Percentiles rank a stretch among this genome's conserved stretches.
Conservation (phyloP, 2,329 filamentous ascomycete species). For the Colletotrichum chlorophyti region DNA sequence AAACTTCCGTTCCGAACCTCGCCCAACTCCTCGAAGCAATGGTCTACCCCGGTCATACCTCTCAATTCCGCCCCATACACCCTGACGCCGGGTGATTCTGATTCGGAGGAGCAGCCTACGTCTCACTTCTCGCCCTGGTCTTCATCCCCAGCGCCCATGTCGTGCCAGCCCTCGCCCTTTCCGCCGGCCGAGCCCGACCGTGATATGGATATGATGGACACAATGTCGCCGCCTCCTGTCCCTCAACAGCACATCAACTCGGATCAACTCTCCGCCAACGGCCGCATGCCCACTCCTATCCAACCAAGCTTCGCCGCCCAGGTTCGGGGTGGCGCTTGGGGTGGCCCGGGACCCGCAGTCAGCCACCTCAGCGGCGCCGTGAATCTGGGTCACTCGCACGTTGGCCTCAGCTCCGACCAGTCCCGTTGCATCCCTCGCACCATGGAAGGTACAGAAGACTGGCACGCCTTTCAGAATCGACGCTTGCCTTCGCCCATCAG, state of each 20-base stretch:
- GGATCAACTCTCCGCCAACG: constrained; percentile 36
- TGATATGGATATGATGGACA: constrained; percentile 57
- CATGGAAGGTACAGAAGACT: constrained; percentile 52
- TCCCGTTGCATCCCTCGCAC: constrained; percentile 57
- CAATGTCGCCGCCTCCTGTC: constrained; percentile 35
- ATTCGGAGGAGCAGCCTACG: constrained; percentile 44
- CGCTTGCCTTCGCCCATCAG: constrained; percentile 67
- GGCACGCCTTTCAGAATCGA: constrained; percentile 59
- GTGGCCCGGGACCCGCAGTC: constrained; percentile 36
- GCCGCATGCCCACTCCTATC: constrained; percentile 66
- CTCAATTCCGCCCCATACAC: constrained; percentile 30
- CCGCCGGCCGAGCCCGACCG: constrained; percentile 36
- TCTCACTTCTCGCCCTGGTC: constrained; percentile 42
- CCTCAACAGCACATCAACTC: constrained; percentile 35
- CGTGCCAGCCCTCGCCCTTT: constrained; percentile 33
- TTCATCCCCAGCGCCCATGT: constrained; percentile 33
- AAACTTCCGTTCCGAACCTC: constrained; percentile 58
- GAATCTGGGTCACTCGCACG: constrained; percentile 48
- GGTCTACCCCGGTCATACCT: constrained; percentile 22
- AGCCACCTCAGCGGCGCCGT: constrained; percentile 43
- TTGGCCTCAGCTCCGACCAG: constrained; percentile 41
- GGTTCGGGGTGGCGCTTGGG: constrained; percentile 58
- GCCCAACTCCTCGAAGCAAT: constrained; percentile 43
- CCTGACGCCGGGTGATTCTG: constrained; percentile 48
- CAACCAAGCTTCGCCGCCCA: constrained; percentile 63